Evolutionary conservation across 2,329 filamentous ascomycete species (phyloP).

Genomic region (Fusarium oligoseptatum): DNA sequence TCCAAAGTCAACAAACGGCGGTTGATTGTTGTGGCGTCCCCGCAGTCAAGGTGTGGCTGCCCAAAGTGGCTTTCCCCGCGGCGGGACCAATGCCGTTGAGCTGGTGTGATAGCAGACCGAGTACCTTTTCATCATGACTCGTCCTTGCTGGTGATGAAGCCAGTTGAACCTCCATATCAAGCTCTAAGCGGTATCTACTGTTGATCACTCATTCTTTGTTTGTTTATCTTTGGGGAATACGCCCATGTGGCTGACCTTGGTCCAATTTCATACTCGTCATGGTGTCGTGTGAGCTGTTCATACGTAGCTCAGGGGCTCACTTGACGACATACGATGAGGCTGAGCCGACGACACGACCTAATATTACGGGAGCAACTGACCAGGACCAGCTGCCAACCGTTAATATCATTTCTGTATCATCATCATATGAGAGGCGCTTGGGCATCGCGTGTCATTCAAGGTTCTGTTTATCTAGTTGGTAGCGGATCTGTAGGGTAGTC

Average conservation of each 20-base stretch:
- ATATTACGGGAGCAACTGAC: not conserved
- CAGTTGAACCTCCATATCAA: not conserved
- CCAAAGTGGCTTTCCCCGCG: constrained; percentile 25
- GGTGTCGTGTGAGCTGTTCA: constrained; percentile 17
- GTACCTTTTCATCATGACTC: constrained; percentile 10
- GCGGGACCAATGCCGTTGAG: not conserved
- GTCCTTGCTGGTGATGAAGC: not conserved
- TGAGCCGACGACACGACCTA: not conserved
- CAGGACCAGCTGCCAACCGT: not conserved
- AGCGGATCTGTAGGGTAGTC: constrained; percentile 24
- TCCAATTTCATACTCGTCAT: not conserved
- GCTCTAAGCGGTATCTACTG: no score
- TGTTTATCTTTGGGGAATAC: not conserved
- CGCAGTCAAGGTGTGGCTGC: constrained; percentile 28
- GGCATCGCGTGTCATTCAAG: constrained; percentile 13
- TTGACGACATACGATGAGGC: constrained; percentile 6
- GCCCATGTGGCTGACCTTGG: not conserved
- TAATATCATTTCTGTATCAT: not conserved
- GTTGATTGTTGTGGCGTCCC: constrained; percentile 34
- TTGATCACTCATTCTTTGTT: not conserved
- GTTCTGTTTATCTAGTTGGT: not conserved
- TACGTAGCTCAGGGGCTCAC: not conserved
- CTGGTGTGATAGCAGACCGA: constrained; percentile 3
- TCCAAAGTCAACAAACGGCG: constrained; percentile 37
- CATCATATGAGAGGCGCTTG: constrained; percentile 17